These are phyloP conservation scores for Aspergillus awamori DNA, from an alignment of 2,329 filamentous ascomycete genomes.

Conservation along the genomic window DNA sequence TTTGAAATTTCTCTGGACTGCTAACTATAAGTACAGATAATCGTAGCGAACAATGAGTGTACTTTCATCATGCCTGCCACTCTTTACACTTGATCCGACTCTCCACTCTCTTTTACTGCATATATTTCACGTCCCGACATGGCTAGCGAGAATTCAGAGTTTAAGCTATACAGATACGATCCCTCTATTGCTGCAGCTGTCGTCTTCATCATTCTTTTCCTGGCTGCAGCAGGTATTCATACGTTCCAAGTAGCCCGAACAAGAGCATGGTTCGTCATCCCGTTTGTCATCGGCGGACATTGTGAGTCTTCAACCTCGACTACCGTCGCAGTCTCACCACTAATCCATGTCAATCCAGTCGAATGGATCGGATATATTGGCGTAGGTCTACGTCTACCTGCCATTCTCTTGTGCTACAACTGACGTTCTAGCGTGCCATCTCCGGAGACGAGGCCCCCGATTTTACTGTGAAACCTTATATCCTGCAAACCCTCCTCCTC, in stretches of 20 bases:
- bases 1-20: too few relatives aligned
- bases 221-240: not conserved
- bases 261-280: not conserved
- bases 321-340: too few relatives aligned
- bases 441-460: not conserved
- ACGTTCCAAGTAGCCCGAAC: not conserved
- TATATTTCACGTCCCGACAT: too few relatives aligned
- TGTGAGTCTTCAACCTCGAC: not conserved
- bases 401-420: not conserved
- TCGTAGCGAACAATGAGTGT: too few relatives aligned
- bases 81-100: too few relatives aligned
- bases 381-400: too few relatives aligned
- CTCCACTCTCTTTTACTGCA: too few relatives aligned
- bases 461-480: not conserved
- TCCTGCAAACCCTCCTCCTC: conserved; percentile 8
- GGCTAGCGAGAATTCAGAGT: too few relatives aligned
- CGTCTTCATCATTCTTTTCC: conserved; percentile 6
- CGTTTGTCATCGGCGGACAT: conserved; percentile 1
- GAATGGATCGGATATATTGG: too few relatives aligned
- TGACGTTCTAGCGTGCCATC: not conserved
- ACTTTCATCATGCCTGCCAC: too few relatives aligned
- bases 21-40: too few relatives aligned
- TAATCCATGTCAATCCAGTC: too few relatives aligned
- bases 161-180: conserved; percentile 2
- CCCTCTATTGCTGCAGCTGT: conserved; percentile 3